Percentiles rank a stretch among this genome's conserved stretches.
These are phyloP conservation scores for Pythium aphanidermatum DNA, from an alignment of 352 stramenopile genomes.

Conservation along the genomic window DNA sequence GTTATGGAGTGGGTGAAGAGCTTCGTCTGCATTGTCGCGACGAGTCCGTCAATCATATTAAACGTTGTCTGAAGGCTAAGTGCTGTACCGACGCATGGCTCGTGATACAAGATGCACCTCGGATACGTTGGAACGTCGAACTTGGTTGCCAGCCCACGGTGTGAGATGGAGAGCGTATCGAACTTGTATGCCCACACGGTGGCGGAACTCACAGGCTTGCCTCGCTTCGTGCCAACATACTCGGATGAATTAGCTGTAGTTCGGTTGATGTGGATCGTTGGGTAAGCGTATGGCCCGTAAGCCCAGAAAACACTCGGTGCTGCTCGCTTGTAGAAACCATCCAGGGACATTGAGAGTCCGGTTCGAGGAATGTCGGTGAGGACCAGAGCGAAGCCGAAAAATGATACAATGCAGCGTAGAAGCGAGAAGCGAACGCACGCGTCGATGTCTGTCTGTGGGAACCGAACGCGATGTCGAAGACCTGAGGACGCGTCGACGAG, in stretches of 20 bases:
- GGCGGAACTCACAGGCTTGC: not conserved
- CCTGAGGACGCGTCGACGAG: too few species aligned
- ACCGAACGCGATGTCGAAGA: too few species aligned
- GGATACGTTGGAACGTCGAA: conserved; percentile 8
- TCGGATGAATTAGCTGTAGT: not conserved
- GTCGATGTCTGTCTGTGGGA: conserved; percentile 1
- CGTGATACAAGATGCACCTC: conserved; percentile 9
- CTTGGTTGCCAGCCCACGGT: conserved; percentile 9
- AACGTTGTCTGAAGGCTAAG: conserved; percentile 4
- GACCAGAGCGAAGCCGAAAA: conserved; percentile 6
- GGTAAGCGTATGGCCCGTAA: conserved; percentile 16
- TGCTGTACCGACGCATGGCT: not conserved
- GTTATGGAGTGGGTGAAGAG: conserved; percentile 4
- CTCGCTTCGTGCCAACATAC: not conserved
- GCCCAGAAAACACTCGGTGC: conserved; percentile 1
- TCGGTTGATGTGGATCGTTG: conserved; percentile 3
- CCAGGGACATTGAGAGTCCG: conserved; percentile 7
- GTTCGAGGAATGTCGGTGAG: conserved; percentile 22
- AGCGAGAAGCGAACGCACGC: not conserved
- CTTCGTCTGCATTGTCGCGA: not conserved
- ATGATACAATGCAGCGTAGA: conserved; percentile 5
- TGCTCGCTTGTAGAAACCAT: not conserved
- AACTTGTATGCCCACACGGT: conserved; percentile 19
- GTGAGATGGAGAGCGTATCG: conserved; percentile 13
- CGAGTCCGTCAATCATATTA: conserved; percentile 9